Conservation (phyloP, 306 rosid species). For the Cicer bijugum region DNA sequence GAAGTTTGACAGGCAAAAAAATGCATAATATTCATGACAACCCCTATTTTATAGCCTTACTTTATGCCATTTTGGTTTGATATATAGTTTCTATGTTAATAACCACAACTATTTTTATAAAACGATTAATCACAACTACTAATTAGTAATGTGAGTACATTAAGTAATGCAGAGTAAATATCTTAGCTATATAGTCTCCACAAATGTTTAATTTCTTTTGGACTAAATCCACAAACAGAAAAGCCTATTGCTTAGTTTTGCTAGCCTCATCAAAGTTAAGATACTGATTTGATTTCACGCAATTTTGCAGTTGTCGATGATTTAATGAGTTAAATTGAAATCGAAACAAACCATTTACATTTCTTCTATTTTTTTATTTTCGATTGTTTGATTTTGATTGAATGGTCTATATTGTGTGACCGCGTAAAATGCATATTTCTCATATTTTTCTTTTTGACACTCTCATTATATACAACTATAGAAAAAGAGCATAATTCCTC, state of each 20-base stretch:
- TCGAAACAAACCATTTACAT: not conserved
- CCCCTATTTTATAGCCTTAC: conserved; percentile 46
- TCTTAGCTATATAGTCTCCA: conserved; percentile 29
- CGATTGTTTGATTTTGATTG: not conserved
- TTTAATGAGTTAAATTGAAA: not conserved
- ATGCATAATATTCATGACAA: conserved; percentile 49
- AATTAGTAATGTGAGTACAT: conserved; percentile 19
- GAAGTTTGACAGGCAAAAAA: conserved; percentile 52
- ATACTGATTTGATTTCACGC: not conserved
- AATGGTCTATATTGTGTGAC: not conserved
- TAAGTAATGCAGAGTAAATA: conserved; percentile 1
- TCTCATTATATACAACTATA: conserved; percentile 53
- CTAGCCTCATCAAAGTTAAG: conserved; percentile 40
- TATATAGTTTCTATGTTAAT: conserved; percentile 30
- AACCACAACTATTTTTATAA: conserved; percentile 45
- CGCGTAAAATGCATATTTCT: not conserved
- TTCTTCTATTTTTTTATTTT: not conserved
- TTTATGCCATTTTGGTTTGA: conserved; percentile 45
- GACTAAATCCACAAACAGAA: conserved; percentile 49
- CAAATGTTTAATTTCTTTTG: conserved; percentile 39
- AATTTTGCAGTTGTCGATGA: not conserved
- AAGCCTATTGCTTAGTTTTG: conserved; percentile 45
- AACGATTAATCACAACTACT: conserved; percentile 22
- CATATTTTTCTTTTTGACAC: conserved; percentile 30
- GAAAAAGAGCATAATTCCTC: conserved; percentile 33